A percentile compares a stretch with the other conserved stretches of the same genome.
These are phyloP conservation scores for Suhomyces tanzawaensis DNA, from an alignment of 805 yeast species.

Conservation along the genomic window DNA sequence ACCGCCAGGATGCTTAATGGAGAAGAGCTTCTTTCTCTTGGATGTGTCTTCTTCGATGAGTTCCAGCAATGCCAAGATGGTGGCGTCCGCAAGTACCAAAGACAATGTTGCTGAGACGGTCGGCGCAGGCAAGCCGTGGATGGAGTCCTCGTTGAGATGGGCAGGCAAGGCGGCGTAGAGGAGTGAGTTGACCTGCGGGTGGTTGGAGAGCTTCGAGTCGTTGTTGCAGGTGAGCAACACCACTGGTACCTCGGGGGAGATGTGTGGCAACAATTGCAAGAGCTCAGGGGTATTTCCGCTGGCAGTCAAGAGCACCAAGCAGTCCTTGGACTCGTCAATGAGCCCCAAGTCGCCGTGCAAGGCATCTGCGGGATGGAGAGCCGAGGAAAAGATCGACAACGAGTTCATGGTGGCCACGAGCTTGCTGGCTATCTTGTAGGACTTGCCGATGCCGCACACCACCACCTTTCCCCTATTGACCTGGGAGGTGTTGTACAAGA, in stretches of 20 bases:
- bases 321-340: constrained; percentile 51
- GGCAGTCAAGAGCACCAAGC: constrained; percentile 65
- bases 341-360: constrained; percentile 87
- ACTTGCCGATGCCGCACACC: constrained; percentile 82
- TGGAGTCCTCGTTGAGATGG: constrained; percentile 53
- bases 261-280: constrained; percentile 53
- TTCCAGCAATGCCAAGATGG: constrained; percentile 71
- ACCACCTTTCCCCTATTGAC: constrained; percentile 63
- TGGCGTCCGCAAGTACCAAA: constrained; percentile 74
- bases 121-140: constrained; percentile 85
- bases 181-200: constrained; percentile 49
- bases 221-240: constrained; percentile 63
- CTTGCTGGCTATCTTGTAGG: constrained; percentile 74
- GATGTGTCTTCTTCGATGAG: constrained; percentile 55
- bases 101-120: constrained; percentile 80
- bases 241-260: constrained; percentile 51
- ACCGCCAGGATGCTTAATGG: constrained; percentile 86
- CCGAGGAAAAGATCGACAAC: constrained; percentile 62
- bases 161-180: constrained; percentile 63
- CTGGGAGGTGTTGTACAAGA: constrained; percentile 27
- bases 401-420: constrained; percentile 82
- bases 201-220: constrained; percentile 52
- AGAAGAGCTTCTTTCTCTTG: constrained; percentile 56
- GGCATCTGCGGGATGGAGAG: constrained; percentile 83
- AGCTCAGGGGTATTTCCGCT: constrained; percentile 86